Conservation (phyloP, 1,284 basidiomycete genomes). For the Leucoagaricus sp. region DNA sequence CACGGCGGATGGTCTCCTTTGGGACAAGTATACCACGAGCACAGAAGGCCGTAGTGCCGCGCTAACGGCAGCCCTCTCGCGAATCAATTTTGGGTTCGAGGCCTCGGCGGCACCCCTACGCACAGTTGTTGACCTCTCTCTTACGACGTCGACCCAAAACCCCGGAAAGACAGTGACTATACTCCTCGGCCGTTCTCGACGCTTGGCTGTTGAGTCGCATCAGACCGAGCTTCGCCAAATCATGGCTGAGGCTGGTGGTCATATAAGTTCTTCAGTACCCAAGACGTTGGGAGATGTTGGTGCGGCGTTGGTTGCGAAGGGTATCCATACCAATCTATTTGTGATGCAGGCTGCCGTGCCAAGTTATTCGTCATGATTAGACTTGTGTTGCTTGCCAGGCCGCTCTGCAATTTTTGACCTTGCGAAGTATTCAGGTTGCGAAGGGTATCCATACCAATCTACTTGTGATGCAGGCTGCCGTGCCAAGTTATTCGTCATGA, state of each 20-base stretch:
- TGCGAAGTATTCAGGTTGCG: too few relatives aligned
- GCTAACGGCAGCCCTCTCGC: constrained; percentile 46
- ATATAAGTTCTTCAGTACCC: constrained; percentile 59
- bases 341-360: constrained; percentile 55
- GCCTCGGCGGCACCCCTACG: constrained; percentile 57
- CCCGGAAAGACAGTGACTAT: constrained; percentile 53
- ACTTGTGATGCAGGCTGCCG: constrained; percentile 60
- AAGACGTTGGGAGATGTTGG: constrained; percentile 80
- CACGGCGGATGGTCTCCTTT: constrained; percentile 72
- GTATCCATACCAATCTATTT: constrained; percentile 54
- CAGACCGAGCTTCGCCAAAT: constrained; percentile 59
- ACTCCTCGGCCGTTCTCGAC: constrained; percentile 73
- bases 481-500: constrained; percentile 9
- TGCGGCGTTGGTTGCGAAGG: constrained; percentile 60
- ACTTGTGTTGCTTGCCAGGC: not conserved
- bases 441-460: constrained; percentile 53
- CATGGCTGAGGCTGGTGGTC: constrained; percentile 44
- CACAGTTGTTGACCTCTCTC: constrained; percentile 46
- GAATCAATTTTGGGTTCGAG: constrained; percentile 56
- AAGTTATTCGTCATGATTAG: not conserved
- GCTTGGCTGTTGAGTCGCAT: constrained; percentile 61
- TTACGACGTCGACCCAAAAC: constrained; percentile 22
- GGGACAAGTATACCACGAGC: constrained; percentile 53
- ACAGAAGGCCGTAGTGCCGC: constrained; percentile 25
- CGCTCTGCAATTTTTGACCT: not conserved